Evolutionary conservation across 2,329 filamentous ascomycete genomes (phyloP).

Genomic region (Sclerotinia subarctica): DNA sequence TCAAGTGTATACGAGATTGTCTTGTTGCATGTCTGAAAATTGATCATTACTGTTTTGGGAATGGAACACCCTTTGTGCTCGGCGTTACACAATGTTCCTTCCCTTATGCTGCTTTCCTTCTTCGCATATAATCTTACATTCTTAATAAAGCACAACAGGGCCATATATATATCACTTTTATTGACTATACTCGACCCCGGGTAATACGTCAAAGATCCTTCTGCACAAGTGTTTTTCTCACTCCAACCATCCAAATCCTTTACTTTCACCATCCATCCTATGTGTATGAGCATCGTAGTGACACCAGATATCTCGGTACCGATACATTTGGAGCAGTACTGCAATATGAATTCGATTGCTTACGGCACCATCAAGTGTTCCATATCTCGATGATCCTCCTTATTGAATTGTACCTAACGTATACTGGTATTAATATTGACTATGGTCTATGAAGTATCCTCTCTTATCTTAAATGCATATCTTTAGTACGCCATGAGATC

Average conservation of each 20-base stretch:
- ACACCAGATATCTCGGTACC: not conserved
- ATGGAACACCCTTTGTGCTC: not conserved
- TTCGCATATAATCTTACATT: too few relatives aligned
- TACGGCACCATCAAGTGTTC: not conserved
- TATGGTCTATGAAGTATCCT: not conserved
- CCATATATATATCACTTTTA: not conserved
- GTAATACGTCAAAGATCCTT: not conserved
- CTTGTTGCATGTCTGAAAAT: conserved; percentile 18
- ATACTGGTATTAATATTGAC: too few relatives aligned
- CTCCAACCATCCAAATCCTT: not conserved
- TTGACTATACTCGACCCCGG: not conserved
- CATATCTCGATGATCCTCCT: not conserved
- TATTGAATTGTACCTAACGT: not conserved
- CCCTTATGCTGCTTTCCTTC: not conserved
- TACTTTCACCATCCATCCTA: not conserved
- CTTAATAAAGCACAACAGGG: not conserved
- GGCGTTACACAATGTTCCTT: too few relatives aligned
- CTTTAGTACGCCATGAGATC: not conserved
- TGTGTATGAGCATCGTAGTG: not conserved
- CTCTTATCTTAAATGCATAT: not conserved
- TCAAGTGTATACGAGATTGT: conserved; percentile 1
- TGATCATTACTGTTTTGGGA: conserved; percentile 19
- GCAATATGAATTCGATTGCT: not conserved
- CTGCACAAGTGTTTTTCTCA: not conserved
- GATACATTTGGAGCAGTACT: not conserved